Evolutionary conservation across 139 green algal genomes (phyloP).

Genomic region (Chlamydomonas urium): DNA sequence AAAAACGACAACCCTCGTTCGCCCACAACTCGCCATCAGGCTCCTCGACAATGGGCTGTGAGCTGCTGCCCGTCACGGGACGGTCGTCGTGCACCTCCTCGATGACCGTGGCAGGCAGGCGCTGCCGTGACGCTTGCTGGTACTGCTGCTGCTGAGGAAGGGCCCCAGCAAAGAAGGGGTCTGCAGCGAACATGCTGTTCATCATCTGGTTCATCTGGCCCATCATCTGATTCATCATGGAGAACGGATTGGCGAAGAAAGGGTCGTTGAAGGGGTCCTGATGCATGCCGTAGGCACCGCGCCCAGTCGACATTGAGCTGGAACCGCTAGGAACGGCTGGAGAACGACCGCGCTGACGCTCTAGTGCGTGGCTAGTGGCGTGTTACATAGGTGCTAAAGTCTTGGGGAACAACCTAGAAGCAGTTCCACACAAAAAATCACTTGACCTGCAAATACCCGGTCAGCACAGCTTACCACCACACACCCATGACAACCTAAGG

Average conservation of each 20-base stretch:
- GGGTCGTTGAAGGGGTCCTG: constrained; percentile 4
- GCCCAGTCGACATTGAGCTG: no score
- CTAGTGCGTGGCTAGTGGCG: no score
- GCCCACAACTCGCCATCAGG: constrained; percentile 18
- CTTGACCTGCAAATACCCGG: no score
- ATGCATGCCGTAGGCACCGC: no score
- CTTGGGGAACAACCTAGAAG: no score
- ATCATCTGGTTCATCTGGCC: constrained; percentile 17
- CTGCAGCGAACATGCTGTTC: constrained; percentile 9
- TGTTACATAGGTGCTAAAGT: no score
- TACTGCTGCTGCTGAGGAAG: not conserved
- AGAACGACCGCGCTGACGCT: no score
- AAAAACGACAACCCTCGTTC: no score
- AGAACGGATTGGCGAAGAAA: constrained; percentile 29
- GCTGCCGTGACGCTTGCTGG: not conserved
- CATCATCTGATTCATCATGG: constrained; percentile 31
- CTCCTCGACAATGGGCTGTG: constrained; percentile 35
- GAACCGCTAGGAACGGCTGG: no score
- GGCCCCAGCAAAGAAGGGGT: constrained; percentile 10
- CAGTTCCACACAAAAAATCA: no score
- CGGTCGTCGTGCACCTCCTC: constrained; percentile 24
- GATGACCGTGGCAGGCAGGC: constrained; percentile 6
- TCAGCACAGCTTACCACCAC: no score
- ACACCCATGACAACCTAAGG: no score
- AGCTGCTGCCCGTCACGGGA: not conserved